phyloP scores from a whole-genome alignment of 2,329 filamentous ascomycete genomes.

The Sporothrix brunneoviolacea region DNA sequence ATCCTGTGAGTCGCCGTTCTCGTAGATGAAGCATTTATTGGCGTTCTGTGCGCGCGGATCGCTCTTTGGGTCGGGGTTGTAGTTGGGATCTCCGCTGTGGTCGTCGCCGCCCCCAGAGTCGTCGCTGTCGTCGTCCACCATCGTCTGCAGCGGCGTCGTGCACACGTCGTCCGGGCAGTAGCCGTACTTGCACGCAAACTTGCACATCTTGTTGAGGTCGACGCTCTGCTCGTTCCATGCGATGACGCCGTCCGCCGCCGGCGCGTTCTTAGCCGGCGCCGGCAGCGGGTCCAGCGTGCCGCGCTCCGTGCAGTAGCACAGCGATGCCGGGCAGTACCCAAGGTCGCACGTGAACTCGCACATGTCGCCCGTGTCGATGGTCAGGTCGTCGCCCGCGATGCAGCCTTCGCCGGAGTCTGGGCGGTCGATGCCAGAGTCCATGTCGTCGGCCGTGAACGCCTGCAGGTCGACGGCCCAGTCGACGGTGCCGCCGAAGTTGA shows the following conservation, averaged over 20 bases:
- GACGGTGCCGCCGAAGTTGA: constrained; percentile 21
- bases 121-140: constrained; percentile 5
- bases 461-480: constrained; percentile 24
- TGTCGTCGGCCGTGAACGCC: neutral
- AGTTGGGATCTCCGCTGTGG: no score
- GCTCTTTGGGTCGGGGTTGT: no score
- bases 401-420: constrained; percentile 1
- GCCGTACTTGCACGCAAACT: constrained; percentile 19
- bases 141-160: constrained; percentile 3
- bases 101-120: no score
- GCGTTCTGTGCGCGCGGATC: neutral
- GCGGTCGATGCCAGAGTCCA: neutral
- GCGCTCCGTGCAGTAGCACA: constrained; percentile 17
- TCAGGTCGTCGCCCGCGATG: constrained; percentile 1
- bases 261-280: constrained; percentile 13
- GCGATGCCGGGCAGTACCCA: constrained; percentile 15
- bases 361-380: constrained; percentile 8
- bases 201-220: constrained; percentile 18
- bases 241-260: constrained; percentile 11
- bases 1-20: neutral
- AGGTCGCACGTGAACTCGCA: constrained; percentile 17
- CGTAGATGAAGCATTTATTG: constrained; percentile 9
- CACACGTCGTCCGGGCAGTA: constrained; percentile 18
- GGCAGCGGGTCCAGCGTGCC: constrained; percentile 18
- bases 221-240: constrained; percentile 17